Percentiles rank a stretch among this genome's conserved stretches.
Evolutionary conservation across 2,329 filamentous ascomycete genomes (phyloP).

Genomic region (Ophiobolus disseminans): DNA sequence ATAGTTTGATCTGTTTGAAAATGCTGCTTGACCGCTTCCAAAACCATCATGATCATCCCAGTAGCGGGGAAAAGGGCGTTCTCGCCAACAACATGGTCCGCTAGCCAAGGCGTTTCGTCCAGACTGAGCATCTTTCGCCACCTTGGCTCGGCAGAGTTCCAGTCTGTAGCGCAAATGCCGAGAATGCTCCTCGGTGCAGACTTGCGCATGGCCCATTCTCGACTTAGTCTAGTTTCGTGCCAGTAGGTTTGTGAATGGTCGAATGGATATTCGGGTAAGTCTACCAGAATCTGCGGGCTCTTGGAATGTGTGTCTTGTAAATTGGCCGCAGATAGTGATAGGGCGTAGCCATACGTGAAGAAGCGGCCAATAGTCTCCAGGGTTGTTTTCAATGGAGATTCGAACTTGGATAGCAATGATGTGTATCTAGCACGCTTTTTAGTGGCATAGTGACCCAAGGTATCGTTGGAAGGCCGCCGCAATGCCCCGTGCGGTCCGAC

Average conservation of each 20-base stretch:
- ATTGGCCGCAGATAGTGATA: constrained; percentile 5
- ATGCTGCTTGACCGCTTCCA: constrained; percentile 8
- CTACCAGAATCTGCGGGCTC: not conserved
- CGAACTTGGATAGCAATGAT: not conserved
- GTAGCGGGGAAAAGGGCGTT: constrained; percentile 32
- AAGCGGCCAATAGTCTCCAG: not conserved
- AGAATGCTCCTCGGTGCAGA: constrained; percentile 13
- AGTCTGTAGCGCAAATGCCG: constrained; percentile 21
- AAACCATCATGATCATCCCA: constrained; percentile 35
- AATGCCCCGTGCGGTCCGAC: constrained; percentile 45
- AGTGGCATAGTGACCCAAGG: not conserved
- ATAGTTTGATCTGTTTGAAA: not conserved
- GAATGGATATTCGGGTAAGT: constrained; percentile 25
- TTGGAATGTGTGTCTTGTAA: not conserved
- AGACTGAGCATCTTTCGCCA: constrained; percentile 57
- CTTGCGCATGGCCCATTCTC: constrained; percentile 7
- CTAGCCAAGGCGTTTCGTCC: constrained; percentile 15
- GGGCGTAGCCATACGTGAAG: not conserved
- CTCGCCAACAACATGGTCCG: constrained; percentile 26
- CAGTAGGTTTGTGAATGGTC: constrained; percentile 33
- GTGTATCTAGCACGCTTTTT: not conserved
- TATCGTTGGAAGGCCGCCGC: constrained; percentile 25
- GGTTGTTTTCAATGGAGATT: not conserved
- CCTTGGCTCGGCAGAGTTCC: constrained; percentile 31
- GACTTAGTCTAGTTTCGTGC: constrained; percentile 19